Conservation (phyloP, 2,329 filamentous ascomycete genomes). For the Amesomyces nigricolor region DNA sequence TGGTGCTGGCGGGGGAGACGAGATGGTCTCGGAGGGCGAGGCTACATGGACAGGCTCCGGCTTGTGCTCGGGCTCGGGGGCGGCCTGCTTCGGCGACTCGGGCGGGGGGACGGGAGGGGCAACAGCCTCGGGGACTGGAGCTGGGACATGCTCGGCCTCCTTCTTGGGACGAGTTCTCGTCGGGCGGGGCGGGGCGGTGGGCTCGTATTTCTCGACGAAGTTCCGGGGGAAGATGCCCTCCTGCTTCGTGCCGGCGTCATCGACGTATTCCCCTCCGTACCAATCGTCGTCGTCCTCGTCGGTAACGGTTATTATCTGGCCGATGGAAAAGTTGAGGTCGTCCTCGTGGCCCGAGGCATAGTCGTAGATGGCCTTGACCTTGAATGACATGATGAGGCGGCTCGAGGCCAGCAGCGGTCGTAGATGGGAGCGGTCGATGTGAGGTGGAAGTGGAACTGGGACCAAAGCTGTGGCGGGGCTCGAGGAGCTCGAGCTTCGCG, state of each 20-base stretch:
- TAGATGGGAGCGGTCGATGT: not conserved
- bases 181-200: slow-evolving; percentile 81
- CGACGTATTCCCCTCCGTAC: slow-evolving; percentile 84
- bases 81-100: slow-evolving; percentile 29
- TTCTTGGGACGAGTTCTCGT: slow-evolving; percentile 67
- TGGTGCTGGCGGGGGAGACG: slow-evolving; percentile 27
- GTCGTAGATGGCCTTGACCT: slow-evolving; percentile 93
- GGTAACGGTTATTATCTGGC: slow-evolving; percentile 90
- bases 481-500: slow-evolving; percentile 9
- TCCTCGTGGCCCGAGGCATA: slow-evolving; percentile 91
- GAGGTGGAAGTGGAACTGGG: slow-evolving; percentile 1
- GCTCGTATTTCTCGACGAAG: slow-evolving; percentile 95
- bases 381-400: slow-evolving; percentile 65
- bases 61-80: slow-evolving; percentile 25
- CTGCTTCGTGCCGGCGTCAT: slow-evolving; percentile 65
- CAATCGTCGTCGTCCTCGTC: slow-evolving; percentile 90
- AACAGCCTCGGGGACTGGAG: slow-evolving; percentile 19
- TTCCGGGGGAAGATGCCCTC: slow-evolving; percentile 92
- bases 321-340: slow-evolving; percentile 78
- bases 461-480: slow-evolving; percentile 16
- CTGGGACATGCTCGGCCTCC: slow-evolving; percentile 39
- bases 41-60: slow-evolving; percentile 23
- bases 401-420: slow-evolving; percentile 15
- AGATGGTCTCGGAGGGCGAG: slow-evolving; percentile 25
- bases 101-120: slow-evolving; percentile 23